Evolutionary conservation across 1,284 basidiomycete species (phyloP), one percentile per base, ranked within the genome.

Genomic region (Grifola frondosa): DNA sequence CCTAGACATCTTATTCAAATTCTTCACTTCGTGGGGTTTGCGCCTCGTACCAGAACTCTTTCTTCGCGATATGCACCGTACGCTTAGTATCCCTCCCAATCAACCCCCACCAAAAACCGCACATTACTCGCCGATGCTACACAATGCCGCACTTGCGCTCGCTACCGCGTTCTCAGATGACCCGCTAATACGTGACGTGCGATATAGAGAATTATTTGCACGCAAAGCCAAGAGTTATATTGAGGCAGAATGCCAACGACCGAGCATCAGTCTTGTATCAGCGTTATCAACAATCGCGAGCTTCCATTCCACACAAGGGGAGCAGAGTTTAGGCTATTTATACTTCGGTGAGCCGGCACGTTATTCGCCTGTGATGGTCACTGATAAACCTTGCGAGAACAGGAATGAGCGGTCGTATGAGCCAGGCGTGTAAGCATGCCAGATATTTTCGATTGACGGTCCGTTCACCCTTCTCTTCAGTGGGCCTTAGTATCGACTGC

Each of bases 61-160:
- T 59, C 62, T 80, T 4, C 68, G 74, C 20, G 81, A 83, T 54
- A 80, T 84, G 78, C 67, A 74, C 57, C 58, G 74, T 45, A 62
- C 72, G 46, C 65, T 87, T 53, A 67, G 59, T 35, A 57, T 65
- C 23, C 76, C 79, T 3, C 68, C 67, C 0, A 65, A 70, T 1
- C 66, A 77, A 8, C 52, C 67, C 1, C 65, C 69, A 7, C 66
- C 72, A 0, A 72, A 74, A 39, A 74, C 76, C 0, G 70, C 80
- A 0, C 77, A 81, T 52, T 88, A 87, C 63, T 82, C 80, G 1
- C 81, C 83, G 0, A 79, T 87, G 70, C 68, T 87, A 3, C 85
- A 88, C 63, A 86, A 86, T 53, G 71, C 79, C 4, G 64, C 84
- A 0, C 65, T 88, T 7, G 70, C 83, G 1, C 63, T 88, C 20